Base-by-base conservation (phyloP, 208 protist species). In the Trypanosoma platydactyli region DNA sequence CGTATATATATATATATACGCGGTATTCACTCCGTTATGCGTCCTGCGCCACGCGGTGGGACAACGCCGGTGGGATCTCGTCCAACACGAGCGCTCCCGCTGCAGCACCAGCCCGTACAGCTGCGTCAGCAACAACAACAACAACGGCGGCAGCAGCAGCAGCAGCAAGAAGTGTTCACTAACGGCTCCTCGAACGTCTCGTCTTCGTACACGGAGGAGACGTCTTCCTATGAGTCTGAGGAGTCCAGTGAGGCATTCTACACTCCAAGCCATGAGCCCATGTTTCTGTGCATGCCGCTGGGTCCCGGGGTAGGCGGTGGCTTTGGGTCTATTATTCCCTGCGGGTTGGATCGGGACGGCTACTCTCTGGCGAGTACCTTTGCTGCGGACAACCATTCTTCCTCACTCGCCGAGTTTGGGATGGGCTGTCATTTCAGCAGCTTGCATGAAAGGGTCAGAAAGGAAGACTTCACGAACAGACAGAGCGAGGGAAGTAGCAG, bases 201-300 rank as follows among this genome's bases (percentile, higher is more conserved):
- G 27, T 53, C 27, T 22, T 42, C 51, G 18, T 52, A 51, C n/a
- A 20, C 22, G 0, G 27, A 24, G 15, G 58, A 42, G 20, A 56
- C 51, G 1, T 56, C 51, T 1, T 56, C 51, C 18, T 52, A 64
- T 30, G 30, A 38, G 27, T 64, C 45, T n/a, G 58, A 64, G 45
- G 58, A 64, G 46, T 35, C 7, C 13, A 41, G 25, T 9, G 58
- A 64, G 45, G 53, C 58, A 20, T 27, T 49, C 12, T 53, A 64
- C 58, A 64, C 58, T 2, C 58, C 58, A 6, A 64, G 58, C 30
- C 24, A 53, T 42, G 45, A 24, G 11, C 45, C 58, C 6, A 15
- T 54, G 12, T 64, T 64, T 53, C 58, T 64, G 15, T 11, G 42
- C 45, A 64, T 64, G 44, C 45, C 58, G 4, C 16, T 64, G 20